Conservation (phyloP, 441 rosid genomes). For the Jatropha multifida region DNA sequence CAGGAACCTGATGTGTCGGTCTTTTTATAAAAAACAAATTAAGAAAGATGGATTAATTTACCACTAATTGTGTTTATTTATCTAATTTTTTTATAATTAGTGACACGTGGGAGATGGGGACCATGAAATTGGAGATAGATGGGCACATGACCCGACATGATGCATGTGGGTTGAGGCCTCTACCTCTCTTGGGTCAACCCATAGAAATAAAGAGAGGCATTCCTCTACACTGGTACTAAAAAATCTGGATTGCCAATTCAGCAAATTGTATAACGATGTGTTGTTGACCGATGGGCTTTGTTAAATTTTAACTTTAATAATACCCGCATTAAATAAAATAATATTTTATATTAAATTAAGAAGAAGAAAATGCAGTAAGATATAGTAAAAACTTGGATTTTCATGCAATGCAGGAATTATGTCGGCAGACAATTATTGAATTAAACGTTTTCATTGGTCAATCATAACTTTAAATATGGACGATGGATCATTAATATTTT, state of each 20-base stretch:
- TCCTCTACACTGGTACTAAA: no score
- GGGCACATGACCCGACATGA: slow-evolving; percentile 11
- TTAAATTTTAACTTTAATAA: no score
- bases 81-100: not conserved
- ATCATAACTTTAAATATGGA: not conserved
- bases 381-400: not conserved
- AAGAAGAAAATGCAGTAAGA: no score
- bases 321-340: no score
- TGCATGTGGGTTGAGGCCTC: slow-evolving; percentile 10
- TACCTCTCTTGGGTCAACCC: not conserved
- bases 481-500: no score
- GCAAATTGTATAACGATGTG: no score
- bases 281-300: no score
- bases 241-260: no score
- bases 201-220: no score
- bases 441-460: not conserved
- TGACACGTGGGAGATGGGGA: slow-evolving; percentile 28
- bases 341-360: no score
- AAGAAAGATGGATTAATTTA: not conserved
- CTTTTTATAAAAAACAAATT: not conserved
- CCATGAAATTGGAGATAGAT: not conserved
- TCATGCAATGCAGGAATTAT: not conserved
- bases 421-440: not conserved
- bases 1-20: slow-evolving; percentile 32
- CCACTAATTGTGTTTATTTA: not conserved